Evolutionary conservation across 306 rosid genomes (phyloP).

Genomic region (Vigna reflexopilosa): DNA sequence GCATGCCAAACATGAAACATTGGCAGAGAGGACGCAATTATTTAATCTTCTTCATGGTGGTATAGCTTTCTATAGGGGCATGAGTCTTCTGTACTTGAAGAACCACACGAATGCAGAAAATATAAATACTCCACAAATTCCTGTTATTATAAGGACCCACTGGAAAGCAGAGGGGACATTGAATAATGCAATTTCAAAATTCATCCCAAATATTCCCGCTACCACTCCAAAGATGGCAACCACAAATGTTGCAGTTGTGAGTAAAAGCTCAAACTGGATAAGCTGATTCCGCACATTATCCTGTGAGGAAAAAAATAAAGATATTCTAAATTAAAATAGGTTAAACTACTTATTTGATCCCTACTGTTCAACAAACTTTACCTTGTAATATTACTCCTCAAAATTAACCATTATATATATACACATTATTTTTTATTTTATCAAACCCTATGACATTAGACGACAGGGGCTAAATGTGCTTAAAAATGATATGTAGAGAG

Average conservation of each 20-base stretch:
- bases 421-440: too few relatives aligned
- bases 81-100: slow-evolving; percentile 94
- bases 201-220: slow-evolving; percentile 98
- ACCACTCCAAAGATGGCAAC: slow-evolving; percentile 98
- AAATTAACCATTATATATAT: too few relatives aligned
- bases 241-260: slow-evolving; percentile 95
- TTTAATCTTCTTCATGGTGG: slow-evolving; percentile 34
- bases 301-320: slow-evolving; percentile 50
- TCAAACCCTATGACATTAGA: too few relatives aligned
- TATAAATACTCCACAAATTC: slow-evolving; percentile 71
- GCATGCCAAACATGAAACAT: slow-evolving; percentile 27
- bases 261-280: slow-evolving; percentile 94
- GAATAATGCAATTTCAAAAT: slow-evolving; percentile 73
- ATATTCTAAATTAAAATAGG: neutral
- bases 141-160: slow-evolving; percentile 89
- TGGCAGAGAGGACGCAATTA: slow-evolving; percentile 5
- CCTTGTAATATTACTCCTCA: too few relatives aligned
- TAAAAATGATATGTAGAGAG: too few relatives aligned
- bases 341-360: too few relatives aligned
- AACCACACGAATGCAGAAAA: slow-evolving; percentile 91
- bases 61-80: slow-evolving; percentile 76
- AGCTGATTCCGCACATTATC: slow-evolving; percentile 98
- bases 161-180: slow-evolving; percentile 72
- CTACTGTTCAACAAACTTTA: too few relatives aligned
- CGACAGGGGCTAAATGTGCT: too few relatives aligned